Evolutionary conservation across 1,284 basidiomycete genomes (phyloP), one percentile per base, ranked within the genome.

Genomic region (Amylostereum areolatum): DNA sequence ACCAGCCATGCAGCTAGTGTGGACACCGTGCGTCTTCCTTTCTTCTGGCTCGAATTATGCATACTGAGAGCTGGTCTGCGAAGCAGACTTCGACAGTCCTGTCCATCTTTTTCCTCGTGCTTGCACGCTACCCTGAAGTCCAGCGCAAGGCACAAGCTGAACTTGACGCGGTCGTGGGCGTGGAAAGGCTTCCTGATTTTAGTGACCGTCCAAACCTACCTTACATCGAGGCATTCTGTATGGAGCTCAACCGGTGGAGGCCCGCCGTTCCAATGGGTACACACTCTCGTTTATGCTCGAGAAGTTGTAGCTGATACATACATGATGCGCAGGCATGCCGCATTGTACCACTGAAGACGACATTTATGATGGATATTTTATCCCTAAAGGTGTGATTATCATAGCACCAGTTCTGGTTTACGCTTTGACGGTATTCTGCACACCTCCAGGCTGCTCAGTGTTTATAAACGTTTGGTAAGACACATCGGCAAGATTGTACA

Each of bases 231-330:
- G 64, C 62, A 0, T 32, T 59, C 5, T 47, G 60, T 12, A 55
- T 62, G 27, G 64, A 66, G 48, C 47, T 55, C 2, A 46, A 59
- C 29, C 53, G 64, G 25, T 63, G 57, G 56, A 48, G 60, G 9
- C 34, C 34, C 9, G 34, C n/a, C 9, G 34, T 35, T 9, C 34
- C 34, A 9, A 9, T 35, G 34, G 34, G 18, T 18, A 18, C 18
- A 18, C 18, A 18, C 18, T 18, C 18, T 18, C 18, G 18, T 34
- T 28, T 4, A 34, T 24, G 18, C 3, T 25, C 9, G 5, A 25
- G 29, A 3, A 9, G 7, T 27, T 5, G 18, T n/a, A 12, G 25
- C 29, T 4, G 24, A 25, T 2, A n/a, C 45, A 36, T 31, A 45
- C n/a, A 1, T 12, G 8, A 5, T 25, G 5, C 9, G 5, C 4